Evolutionary conservation across 805 yeast genomes (phyloP), one percentile per base, ranked within the genome.

Genomic region (Candida pseudofarinosa): DNA sequence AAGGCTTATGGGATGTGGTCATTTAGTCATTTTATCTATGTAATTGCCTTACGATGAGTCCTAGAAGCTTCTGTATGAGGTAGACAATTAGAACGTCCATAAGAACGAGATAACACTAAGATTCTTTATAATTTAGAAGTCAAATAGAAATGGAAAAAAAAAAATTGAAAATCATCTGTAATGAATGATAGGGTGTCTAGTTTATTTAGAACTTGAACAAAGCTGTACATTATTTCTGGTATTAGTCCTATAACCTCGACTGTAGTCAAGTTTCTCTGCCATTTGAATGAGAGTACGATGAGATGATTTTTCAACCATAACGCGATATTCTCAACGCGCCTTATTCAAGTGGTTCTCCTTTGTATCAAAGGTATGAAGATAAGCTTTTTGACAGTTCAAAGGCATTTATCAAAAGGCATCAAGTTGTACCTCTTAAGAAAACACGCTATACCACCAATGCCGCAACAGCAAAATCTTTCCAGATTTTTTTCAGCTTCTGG

Each of bases 1-100:
- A 77, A 47, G 81, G 86, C 26, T 75, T 89, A 37, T 89, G 97
- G 96, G 87, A 81, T 44, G 71, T 62, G 17, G 51, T 56, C 39
- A 47, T 53, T 26, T 52, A 48, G 37, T 6, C 15, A n/a, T 12
- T 39, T 32, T 39, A 23, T n/a, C 19, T 35, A 5, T 23, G 28
- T n/a, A n/a, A n/a, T n/a, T n/a, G n/a, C n/a, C n/a, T n/a, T n/a
- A n/a, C n/a, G n/a, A n/a, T n/a, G n/a, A n/a, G n/a, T n/a, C n/a
- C n/a, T n/a, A n/a, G n/a, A n/a, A n/a, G n/a, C n/a, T n/a, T n/a
- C n/a, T n/a, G n/a, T n/a, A n/a, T n/a, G n/a, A n/a, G n/a, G n/a
- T n/a, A n/a, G n/a, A n/a, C n/a, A n/a, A n/a, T n/a, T n/a, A n/a
- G n/a, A n/a, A n/a, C n/a, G n/a, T n/a, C n/a, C n/a, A n/a, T n/a